phyloP scores from a whole-genome alignment of 805 yeast genomes.

The Trichomonascus vanleenenianus region DNA sequence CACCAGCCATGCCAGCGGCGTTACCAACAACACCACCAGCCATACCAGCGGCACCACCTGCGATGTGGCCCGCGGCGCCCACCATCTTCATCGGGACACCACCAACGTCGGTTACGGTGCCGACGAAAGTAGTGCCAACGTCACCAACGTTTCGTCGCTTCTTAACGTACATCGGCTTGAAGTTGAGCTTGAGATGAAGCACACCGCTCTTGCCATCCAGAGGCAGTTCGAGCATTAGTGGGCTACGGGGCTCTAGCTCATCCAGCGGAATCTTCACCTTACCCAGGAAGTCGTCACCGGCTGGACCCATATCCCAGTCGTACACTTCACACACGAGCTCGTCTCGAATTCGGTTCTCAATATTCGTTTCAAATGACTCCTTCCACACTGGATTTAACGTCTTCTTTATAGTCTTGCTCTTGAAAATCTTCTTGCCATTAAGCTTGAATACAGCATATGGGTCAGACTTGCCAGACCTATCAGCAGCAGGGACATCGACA shows the following conservation, averaged over 20 bases:
- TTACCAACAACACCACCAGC: constrained; percentile 32
- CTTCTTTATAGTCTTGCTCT: constrained; percentile 76
- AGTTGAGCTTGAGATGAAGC: constrained; percentile 49
- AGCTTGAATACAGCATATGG: constrained; percentile 71
- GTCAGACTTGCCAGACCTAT: constrained; percentile 86
- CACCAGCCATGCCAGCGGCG: constrained; percentile 26
- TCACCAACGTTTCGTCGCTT: constrained; percentile 19
- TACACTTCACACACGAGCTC: constrained; percentile 47
- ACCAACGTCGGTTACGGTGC: constrained; percentile 33
- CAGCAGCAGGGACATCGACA: constrained; percentile 70
- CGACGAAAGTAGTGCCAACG: constrained; percentile 12
- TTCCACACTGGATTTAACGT: constrained; percentile 89
- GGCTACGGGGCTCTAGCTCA: constrained; percentile 52
- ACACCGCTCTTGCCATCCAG: constrained; percentile 53
- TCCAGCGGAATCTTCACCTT: constrained; percentile 48
- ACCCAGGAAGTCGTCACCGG: constrained; percentile 77
- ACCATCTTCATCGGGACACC: constrained; percentile 43
- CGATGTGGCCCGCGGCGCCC: constrained; percentile 36
- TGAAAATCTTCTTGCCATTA: constrained; percentile 57
- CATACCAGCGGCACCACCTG: constrained; percentile 33
- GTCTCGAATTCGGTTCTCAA: constrained; percentile 57
- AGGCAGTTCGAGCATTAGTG: constrained; percentile 44
- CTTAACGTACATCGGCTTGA: constrained; percentile 61
- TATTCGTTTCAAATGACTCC: constrained; percentile 50
- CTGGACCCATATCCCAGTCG: constrained; percentile 95